Conservation (phyloP, 345 rosid species). For the Microthlaspi erraticum region DNA sequence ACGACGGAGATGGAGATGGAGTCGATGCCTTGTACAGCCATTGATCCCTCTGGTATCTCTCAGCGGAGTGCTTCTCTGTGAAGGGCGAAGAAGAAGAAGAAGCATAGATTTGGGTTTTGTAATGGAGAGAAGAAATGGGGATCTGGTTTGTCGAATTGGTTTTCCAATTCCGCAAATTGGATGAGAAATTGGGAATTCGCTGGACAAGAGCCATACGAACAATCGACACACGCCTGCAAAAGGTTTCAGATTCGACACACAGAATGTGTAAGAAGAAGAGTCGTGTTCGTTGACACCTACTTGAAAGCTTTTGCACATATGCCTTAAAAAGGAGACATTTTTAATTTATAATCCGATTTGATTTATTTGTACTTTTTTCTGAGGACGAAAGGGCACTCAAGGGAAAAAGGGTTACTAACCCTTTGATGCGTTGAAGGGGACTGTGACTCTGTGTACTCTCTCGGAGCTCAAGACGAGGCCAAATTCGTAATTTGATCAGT, state of each 20-base stretch:
- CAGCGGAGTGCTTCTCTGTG: conserved; percentile 68
- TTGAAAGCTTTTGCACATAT: conserved; percentile 20
- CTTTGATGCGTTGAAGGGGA: conserved; percentile 34
- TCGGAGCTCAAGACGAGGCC: neutral
- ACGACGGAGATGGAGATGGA: conserved; percentile 23
- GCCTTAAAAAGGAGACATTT: neutral
- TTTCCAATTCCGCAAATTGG: conserved; percentile 23
- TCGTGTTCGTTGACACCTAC: conserved; percentile 33
- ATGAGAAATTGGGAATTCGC: conserved; percentile 32
- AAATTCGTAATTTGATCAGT: neutral
- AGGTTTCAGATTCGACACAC: conserved; percentile 13
- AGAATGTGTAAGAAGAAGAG: conserved; percentile 9
- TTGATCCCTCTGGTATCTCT: conserved; percentile 68
- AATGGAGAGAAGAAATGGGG: conserved; percentile 46
- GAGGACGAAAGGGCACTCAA: conserved; percentile 33
- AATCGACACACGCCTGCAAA: conserved; percentile 7
- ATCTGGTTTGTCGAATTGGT: conserved; percentile 19
- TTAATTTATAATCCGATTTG: neutral
- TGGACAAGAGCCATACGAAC: conserved; percentile 43
- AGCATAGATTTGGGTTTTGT: conserved; percentile 26
- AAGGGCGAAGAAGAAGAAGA: conserved; percentile 60
- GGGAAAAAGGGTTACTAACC: conserved; percentile 23
- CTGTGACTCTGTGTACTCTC: conserved; percentile 11
- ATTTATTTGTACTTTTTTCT: conserved; percentile 13
- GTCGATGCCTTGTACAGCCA: conserved; percentile 58